phyloP scores from a whole-genome alignment of 805 yeast species.

The Starmerella floris region DNA sequence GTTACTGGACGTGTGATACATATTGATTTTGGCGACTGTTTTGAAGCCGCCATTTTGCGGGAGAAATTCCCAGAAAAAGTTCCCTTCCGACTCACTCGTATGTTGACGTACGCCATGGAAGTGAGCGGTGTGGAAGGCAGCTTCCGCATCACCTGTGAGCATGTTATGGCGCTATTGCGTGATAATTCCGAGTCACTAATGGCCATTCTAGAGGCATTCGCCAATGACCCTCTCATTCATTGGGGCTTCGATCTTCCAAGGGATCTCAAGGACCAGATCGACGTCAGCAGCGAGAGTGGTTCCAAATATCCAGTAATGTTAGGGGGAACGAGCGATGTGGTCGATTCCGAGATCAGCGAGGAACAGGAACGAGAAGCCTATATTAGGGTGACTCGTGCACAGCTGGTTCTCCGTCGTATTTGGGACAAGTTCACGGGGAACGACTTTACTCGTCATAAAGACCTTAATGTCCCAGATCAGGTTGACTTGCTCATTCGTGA shows the following conservation, averaged over 20 bases:
- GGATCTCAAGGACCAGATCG: constrained; percentile 14
- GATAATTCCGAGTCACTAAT: constrained; percentile 90
- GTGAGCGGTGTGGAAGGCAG: constrained; percentile 98
- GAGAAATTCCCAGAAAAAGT: constrained; percentile 98
- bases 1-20: constrained; percentile 92
- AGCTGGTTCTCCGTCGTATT: constrained; percentile 74
- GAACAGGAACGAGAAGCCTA: constrained; percentile 19
- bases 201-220: constrained; percentile 97
- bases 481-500: constrained; percentile 89
- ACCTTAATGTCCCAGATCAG: constrained; percentile 71
- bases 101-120: constrained; percentile 97
- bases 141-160: constrained; percentile 89
- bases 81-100: constrained; percentile 89
- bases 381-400: constrained; percentile 71
- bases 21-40: constrained; percentile 98
- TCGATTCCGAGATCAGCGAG: constrained; percentile 18
- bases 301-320: constrained; percentile 9
- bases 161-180: constrained; percentile 88
- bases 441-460: constrained; percentile 63
- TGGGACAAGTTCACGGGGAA: constrained; percentile 88
- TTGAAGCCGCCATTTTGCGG: constrained; percentile 91
- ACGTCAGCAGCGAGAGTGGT: constrained; percentile 3
- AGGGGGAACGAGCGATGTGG: constrained; percentile 5
- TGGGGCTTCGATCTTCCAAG: constrained; percentile 95
- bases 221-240: constrained; percentile 92